These are phyloP conservation scores for Blepharisma stoltei DNA, from an alignment of 73 alveolate species.

Conservation along the genomic window DNA sequence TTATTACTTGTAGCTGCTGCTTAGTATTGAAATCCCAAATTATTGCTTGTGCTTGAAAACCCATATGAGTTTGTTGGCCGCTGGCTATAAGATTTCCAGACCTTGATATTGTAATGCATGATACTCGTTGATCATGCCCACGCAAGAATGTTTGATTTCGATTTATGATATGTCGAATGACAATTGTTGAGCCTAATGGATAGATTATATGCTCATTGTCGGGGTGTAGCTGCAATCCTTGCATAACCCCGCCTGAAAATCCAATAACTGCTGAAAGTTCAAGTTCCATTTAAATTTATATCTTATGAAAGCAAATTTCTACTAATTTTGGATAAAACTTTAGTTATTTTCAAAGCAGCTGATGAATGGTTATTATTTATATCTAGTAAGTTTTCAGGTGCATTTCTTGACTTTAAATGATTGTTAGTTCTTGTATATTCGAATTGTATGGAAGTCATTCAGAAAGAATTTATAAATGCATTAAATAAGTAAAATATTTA, in stretches of 20 bases:
- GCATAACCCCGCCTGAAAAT: slow-evolving; percentile 67
- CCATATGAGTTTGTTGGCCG: slow-evolving; percentile 89
- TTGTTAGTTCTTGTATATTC: too few relatives aligned
- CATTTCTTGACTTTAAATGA: too few relatives aligned
- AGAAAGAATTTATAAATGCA: too few relatives aligned
- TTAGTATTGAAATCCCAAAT: slow-evolving; percentile 85
- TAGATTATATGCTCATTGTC: slow-evolving; percentile 90
- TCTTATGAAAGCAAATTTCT: too few relatives aligned
- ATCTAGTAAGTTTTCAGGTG: too few relatives aligned
- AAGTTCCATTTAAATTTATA: slow-evolving; percentile 35
- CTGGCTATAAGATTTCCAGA: slow-evolving; percentile 86
- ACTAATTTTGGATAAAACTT: too few relatives aligned
- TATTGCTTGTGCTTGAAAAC: slow-evolving; percentile 87
- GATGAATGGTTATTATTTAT: too few relatives aligned
- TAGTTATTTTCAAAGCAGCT: too few relatives aligned
- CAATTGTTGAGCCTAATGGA: slow-evolving; percentile 92
- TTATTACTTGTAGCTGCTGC: slow-evolving; percentile 70
- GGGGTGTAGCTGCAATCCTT: slow-evolving; percentile 88
- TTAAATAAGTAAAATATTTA: too few relatives aligned
- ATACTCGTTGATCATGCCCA: slow-evolving; percentile 83
- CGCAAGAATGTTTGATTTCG: slow-evolving; percentile 49
- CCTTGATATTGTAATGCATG: slow-evolving; percentile 74
- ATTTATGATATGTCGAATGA: slow-evolving; percentile 81
- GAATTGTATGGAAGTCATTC: too few relatives aligned
- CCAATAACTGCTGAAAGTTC: slow-evolving; percentile 59